Base-by-base conservation (phyloP, 352 stramenopile species). In the Pythium brachiatum region DNA sequence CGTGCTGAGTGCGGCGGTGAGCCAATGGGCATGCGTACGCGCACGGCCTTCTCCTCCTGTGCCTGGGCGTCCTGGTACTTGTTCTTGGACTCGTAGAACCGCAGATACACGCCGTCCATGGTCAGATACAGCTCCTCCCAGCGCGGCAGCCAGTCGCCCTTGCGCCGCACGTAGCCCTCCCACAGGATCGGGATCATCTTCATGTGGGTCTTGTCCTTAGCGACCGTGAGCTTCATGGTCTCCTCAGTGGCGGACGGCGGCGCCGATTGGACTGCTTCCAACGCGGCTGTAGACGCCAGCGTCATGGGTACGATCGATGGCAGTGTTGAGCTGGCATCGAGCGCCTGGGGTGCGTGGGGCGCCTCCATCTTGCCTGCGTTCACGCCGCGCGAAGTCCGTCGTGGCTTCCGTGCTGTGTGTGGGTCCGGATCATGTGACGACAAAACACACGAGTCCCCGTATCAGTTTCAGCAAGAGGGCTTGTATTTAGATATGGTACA, bases 121-220 rank as follows among this genome's bases (percentile, higher is more conserved):
- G 78, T 79, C 53, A 88, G 16, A 39, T 82, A 91, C 15, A 82
- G 53, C 57, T 90, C 77, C 50, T 94, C 84, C 84, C 84, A 94
- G 31, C 77, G 77, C 38, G 84, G 84, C 21, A 94, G 62, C 84
- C 84, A 94, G 52, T 94, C 84, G 56, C 82, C 76, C 55, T 90
- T 90, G 68, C 81, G 83, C 38, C 75, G 74, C 56, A 87, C 72
- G 34, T 65, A 70, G 32, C 84, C 82, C 47, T 89, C 75, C 81
- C 79, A 92, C 16, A 73, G 62, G 53, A 92, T 85, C 47, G 83
- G 83, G 41, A 89, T 83, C 32, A 90, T 62, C 58, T 88, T 81
- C 79, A 88, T 88, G 23, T 57, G 50, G 29, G 57, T 34, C 25
- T 63, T 57, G 63, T 82, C 74, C 20, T 15, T 38, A 1, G 48